These are phyloP conservation scores for Leucosporidium scottii DNA, from an alignment of 768 basidiomycete genomes.

Conservation along the genomic window DNA sequence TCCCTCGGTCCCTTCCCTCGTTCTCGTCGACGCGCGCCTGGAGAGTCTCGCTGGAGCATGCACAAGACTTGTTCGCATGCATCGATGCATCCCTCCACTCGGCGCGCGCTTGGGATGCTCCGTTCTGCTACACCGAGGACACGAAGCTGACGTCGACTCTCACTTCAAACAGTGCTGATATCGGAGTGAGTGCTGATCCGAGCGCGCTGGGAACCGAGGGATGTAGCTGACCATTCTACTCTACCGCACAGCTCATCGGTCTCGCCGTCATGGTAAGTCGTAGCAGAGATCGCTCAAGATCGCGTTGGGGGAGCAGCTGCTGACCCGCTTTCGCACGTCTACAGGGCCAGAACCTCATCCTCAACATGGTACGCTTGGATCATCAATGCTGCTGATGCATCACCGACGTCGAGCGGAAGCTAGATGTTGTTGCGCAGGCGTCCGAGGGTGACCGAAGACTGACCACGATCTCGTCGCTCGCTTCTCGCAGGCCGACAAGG, in stretches of 20 bases:
- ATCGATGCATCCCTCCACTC: too few relatives aligned
- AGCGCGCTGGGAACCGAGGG: not conserved
- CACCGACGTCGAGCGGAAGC: too few relatives aligned
- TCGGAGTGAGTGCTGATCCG: slow-evolving; percentile 27
- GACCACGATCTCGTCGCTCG: not conserved
- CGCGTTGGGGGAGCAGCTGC: not conserved
- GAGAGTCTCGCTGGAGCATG: too few relatives aligned
- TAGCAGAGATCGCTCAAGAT: not conserved
- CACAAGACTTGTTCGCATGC: too few relatives aligned
- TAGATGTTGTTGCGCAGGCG: too few relatives aligned
- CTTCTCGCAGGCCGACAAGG: slow-evolving; percentile 75
- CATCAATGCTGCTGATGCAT: too few relatives aligned
- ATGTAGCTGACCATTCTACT: not conserved
- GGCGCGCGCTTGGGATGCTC: too few relatives aligned
- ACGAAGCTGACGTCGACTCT: too few relatives aligned
- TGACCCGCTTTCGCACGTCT: not conserved
- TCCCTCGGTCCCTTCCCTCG: too few relatives aligned
- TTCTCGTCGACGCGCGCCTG: too few relatives aligned
- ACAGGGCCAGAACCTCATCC: slow-evolving; percentile 39
- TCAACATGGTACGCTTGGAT: slow-evolving; percentile 25
- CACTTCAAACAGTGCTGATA: slow-evolving; percentile 31
- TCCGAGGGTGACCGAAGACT: too few relatives aligned
- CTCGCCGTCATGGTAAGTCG: slow-evolving; percentile 32
- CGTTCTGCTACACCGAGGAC: too few relatives aligned
- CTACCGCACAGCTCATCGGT: slow-evolving; percentile 34